Evolutionary conservation across 352 stramenopile genomes (phyloP).

Genomic region (Lagenidium sp.): DNA sequence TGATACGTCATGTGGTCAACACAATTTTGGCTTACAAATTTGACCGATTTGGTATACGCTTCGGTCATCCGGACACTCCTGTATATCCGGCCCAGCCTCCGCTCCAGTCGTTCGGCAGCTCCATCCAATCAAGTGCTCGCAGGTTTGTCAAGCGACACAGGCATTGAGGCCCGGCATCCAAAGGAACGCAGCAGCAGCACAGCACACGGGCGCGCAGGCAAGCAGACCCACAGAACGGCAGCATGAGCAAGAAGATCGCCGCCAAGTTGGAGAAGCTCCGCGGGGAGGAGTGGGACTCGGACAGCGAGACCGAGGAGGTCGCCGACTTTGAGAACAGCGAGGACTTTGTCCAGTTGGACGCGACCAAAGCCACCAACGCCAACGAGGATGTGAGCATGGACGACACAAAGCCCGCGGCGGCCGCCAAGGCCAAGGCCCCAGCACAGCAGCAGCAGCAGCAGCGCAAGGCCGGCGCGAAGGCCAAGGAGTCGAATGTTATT

Average conservation of each 20-base stretch:
- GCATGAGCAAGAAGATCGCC: constrained; percentile 69
- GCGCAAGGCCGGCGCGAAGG: constrained; percentile 15
- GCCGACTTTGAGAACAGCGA: constrained; percentile 32
- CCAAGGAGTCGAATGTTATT: constrained; percentile 83
- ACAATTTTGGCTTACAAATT: no score
- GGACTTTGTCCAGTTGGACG: constrained; percentile 46
- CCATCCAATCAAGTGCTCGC: background rate
- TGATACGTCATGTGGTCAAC: no score
- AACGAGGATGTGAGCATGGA: constrained; percentile 12
- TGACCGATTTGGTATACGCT: constrained; percentile 3
- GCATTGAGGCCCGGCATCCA: background rate
- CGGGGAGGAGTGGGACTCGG: constrained; percentile 79
- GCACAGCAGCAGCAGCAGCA: no score
- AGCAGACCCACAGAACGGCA: no score
- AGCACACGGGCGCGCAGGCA: background rate
- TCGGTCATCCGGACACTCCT: constrained; percentile 5
- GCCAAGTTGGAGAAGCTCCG: constrained; percentile 76
- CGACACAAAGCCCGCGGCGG: constrained; percentile 24
- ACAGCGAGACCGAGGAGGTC: constrained; percentile 54
- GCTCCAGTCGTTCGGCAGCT: constrained; percentile 20
- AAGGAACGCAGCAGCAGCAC: constrained; percentile 1
- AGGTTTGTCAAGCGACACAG: constrained; percentile 1
- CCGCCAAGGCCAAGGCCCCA: constrained; percentile 9
- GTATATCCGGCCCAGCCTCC: constrained; percentile 9
- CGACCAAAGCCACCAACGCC: constrained; percentile 11